A percentile compares a stretch with the other conserved stretches of the same genome.
Conservation (phyloP, 2,329 filamentous ascomycete genomes). For the Talaromyces sp. region DNA sequence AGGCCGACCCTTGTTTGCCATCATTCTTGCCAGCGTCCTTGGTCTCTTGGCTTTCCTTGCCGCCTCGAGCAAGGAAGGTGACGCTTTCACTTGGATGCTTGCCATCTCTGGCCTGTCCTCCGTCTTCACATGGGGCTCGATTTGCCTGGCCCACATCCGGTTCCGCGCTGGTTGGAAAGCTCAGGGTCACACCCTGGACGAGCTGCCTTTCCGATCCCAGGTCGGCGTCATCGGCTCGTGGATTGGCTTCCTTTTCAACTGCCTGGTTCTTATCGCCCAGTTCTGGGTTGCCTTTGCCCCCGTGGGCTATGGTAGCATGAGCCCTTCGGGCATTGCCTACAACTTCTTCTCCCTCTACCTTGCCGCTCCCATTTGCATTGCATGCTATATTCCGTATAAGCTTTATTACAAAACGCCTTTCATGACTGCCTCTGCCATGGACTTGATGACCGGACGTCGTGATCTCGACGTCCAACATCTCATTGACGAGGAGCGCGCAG, state of each 20-base stretch:
- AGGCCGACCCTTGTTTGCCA: slow-evolving; percentile 72
- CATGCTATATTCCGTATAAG: slow-evolving; percentile 69
- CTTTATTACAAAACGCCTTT: slow-evolving; percentile 64
- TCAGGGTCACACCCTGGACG: slow-evolving; percentile 64
- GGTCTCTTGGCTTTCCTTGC: slow-evolving; percentile 76
- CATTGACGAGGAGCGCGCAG: slow-evolving; percentile 72
- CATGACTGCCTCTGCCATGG: slow-evolving; percentile 69
- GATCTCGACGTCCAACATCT: slow-evolving; percentile 78
- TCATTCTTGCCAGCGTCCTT: slow-evolving; percentile 60
- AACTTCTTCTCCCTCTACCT: slow-evolving; percentile 66
- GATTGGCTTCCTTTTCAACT: slow-evolving; percentile 70
- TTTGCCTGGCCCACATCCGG: slow-evolving; percentile 86
- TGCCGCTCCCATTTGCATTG: slow-evolving; percentile 52
- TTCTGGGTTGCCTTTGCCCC: slow-evolving; percentile 86
- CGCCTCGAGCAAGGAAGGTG: slow-evolving; percentile 53
- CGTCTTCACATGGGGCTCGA: slow-evolving; percentile 75
- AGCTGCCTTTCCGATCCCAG: slow-evolving; percentile 77
- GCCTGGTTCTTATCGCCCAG: slow-evolving; percentile 71
- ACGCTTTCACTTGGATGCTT: slow-evolving; percentile 75
- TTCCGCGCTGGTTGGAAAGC: slow-evolving; percentile 76
- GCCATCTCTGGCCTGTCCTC: slow-evolving; percentile 67
- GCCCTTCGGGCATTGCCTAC: slow-evolving; percentile 45
- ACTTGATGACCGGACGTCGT: slow-evolving; percentile 76
- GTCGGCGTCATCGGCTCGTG: slow-evolving; percentile 75
- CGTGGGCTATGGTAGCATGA: slow-evolving; percentile 51